Evolutionary conservation across 108 stramenopile species (phyloP).

Genomic region (Mayamaea pseudoterrestris): DNA sequence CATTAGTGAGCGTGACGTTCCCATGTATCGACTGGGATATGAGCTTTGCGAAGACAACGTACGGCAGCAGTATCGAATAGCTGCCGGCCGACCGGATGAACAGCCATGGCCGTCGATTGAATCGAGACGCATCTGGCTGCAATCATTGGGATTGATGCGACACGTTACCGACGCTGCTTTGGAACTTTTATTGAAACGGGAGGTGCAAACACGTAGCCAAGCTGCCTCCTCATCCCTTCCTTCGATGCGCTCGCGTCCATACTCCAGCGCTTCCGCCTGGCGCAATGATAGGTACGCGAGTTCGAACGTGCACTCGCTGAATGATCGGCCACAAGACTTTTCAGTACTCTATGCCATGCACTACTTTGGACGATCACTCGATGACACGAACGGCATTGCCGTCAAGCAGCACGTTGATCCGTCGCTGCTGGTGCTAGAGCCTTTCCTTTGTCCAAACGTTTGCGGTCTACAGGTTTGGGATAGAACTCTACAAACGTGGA

Average conservation of each 20-base stretch:
- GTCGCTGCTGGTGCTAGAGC: slow-evolving; percentile 7
- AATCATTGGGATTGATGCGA: slow-evolving; percentile 1
- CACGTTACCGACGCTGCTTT: slow-evolving; percentile 5
- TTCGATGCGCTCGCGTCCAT: not conserved
- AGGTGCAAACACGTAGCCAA: no score
- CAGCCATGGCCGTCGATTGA: slow-evolving; percentile 1
- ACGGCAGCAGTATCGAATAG: slow-evolving; percentile 9
- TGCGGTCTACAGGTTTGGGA: slow-evolving; percentile 10
- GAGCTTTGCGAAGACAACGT: slow-evolving; percentile 5
- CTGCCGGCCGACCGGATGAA: not conserved
- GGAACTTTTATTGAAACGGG: not conserved
- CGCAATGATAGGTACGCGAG: not conserved
- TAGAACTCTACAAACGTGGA: not conserved
- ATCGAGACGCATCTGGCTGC: not conserved
- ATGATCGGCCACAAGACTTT: slow-evolving; percentile 7
- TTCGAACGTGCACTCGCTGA: not conserved
- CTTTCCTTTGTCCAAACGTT: slow-evolving; percentile 4
- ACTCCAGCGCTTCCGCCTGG: not conserved
- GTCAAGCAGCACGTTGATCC: slow-evolving; percentile 16
- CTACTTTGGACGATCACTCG: slow-evolving; percentile 3
- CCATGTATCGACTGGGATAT: slow-evolving; percentile 14
- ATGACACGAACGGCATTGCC: not conserved
- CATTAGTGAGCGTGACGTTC: slow-evolving; percentile 4
- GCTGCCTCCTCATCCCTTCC: not conserved
- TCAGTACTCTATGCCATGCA: slow-evolving; percentile 16